A percentile compares a stretch with the other conserved stretches of the same genome.
phyloP scores from a whole-genome alignment of 1,284 basidiomycete species.

The Porodaedalea pini region DNA sequence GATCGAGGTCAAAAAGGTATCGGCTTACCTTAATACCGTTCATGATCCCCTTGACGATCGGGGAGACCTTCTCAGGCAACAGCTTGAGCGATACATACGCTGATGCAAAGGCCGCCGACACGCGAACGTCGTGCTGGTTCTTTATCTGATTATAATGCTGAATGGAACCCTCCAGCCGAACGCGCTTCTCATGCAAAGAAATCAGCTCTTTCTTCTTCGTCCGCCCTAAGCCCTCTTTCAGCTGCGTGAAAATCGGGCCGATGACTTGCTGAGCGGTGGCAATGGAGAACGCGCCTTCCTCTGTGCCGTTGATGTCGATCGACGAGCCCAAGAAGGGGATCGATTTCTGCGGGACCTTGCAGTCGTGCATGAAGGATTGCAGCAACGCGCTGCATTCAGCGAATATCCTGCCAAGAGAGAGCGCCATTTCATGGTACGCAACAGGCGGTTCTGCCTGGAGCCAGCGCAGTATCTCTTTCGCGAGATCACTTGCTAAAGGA shows the following conservation, averaged over 20 bases:
- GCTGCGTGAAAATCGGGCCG: conserved; percentile 66
- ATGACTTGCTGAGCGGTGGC: conserved; percentile 75
- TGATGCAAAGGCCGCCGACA: conserved; percentile 86
- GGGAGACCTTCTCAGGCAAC: conserved; percentile 92
- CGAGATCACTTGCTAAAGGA: conserved; percentile 61
- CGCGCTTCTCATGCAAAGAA: conserved; percentile 75
- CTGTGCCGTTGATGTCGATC: conserved; percentile 72
- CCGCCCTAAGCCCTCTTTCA: conserved; percentile 70
- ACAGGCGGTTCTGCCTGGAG: conserved; percentile 74
- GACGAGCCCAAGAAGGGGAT: conserved; percentile 79
- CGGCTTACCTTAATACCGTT: conserved; percentile 89
- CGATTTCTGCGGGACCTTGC: conserved; percentile 76
- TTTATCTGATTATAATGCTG: conserved; percentile 84
- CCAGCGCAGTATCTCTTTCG: conserved; percentile 61
- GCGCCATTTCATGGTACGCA: conserved; percentile 91
- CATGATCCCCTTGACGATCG: conserved; percentile 96
- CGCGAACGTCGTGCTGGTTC: conserved; percentile 82
- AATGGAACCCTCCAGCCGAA: conserved; percentile 71
- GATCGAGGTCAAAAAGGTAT: neutral
- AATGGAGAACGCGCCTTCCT: conserved; percentile 73
- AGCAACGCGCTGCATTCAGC: conserved; percentile 79
- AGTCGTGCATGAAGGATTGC: conserved; percentile 78
- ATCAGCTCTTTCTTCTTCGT: conserved; percentile 78
- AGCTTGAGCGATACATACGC: conserved; percentile 85
- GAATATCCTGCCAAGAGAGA: conserved; percentile 78